Conservation (phyloP, 495 filamentous ascomycete genomes). For the Aspergillus conjunctus region DNA sequence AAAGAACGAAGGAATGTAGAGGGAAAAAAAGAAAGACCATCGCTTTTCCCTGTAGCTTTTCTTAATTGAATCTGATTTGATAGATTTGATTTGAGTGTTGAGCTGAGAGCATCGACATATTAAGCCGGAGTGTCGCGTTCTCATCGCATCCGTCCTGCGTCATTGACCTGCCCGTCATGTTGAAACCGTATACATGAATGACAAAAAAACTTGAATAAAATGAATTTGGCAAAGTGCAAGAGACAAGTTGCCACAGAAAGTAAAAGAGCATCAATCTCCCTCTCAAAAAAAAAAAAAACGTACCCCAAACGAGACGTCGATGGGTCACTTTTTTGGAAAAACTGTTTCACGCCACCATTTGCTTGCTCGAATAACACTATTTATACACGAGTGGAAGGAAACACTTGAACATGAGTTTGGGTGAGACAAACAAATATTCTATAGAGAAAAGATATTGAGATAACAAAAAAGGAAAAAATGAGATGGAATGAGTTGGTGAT, state of each 20-base stretch:
- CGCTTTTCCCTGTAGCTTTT: conserved; percentile 26
- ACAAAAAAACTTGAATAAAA: conserved; percentile 16
- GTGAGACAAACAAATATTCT: conserved; percentile 20
- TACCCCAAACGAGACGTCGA: conserved; percentile 15
- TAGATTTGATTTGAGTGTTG: conserved; percentile 7
- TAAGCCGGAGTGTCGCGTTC: conserved; percentile 1
- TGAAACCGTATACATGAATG: conserved; percentile 18
- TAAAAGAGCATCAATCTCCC: conserved; percentile 20
- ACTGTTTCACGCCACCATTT: conserved; percentile 24
- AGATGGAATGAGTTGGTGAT: conserved; percentile 7
- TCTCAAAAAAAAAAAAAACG: conserved; percentile 16
- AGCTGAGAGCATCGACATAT: conserved; percentile 1
- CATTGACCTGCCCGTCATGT: conserved; percentile 22
- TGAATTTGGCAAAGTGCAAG: conserved; percentile 5
- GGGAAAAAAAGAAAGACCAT: conserved; percentile 17
- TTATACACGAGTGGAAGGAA: conserved; percentile 31
- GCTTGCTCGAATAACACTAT: conserved; percentile 20
- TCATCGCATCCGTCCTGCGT: conserved; percentile 19
- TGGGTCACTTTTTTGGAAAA: conserved; percentile 27
- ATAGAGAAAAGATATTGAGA: conserved; percentile 15
- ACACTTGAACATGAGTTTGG: conserved; percentile 17
- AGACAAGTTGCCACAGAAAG: conserved; percentile 5
- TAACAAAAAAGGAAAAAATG: conserved; percentile 6
- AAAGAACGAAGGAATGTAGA: conserved; percentile 10
- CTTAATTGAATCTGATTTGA: not conserved